A percentile compares a stretch with the other conserved stretches of the same genome.
These are phyloP conservation scores for Fusarium staphyleae DNA, from an alignment of 2,329 filamentous ascomycete species.

Conservation along the genomic window DNA sequence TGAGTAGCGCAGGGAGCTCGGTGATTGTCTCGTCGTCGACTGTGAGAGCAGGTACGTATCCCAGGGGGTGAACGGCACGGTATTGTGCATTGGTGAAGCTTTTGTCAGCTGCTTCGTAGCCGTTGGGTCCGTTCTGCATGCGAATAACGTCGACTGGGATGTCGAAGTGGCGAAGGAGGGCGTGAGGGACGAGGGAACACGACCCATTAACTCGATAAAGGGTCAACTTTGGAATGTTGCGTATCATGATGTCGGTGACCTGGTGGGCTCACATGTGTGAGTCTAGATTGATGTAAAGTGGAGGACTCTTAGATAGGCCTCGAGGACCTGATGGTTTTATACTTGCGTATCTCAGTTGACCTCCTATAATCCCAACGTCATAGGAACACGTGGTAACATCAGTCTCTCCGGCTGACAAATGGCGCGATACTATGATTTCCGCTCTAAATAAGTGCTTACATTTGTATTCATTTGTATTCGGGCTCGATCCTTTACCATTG, in stretches of 20 bases:
- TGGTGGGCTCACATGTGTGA: too few relatives aligned
- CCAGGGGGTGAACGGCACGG: constrained; percentile 40
- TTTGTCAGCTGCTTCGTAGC: constrained; percentile 42
- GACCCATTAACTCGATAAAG: constrained; percentile 44
- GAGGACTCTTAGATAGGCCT: too few relatives aligned
- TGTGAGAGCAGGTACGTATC: constrained; percentile 44
- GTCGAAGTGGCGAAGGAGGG: constrained; percentile 42
- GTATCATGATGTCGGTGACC: fast-evolving
- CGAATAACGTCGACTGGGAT: constrained; percentile 37
- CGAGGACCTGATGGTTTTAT: too few relatives aligned
- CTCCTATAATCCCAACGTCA: constrained; percentile 2
- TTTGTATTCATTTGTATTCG: too few relatives aligned
- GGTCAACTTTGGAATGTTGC: constrained; percentile 33
- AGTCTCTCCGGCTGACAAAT: constrained; percentile 19
- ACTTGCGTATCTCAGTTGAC: too few relatives aligned
- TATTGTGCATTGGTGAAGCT: constrained; percentile 43
- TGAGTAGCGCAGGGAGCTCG: constrained; percentile 45
- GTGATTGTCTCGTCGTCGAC: constrained; percentile 43
- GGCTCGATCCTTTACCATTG: too few relatives aligned
- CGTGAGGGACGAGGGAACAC: constrained; percentile 43
- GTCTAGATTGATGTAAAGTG: too few relatives aligned
- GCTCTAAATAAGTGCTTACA: not conserved
- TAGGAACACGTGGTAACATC: not conserved
- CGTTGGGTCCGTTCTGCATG: constrained; percentile 29
- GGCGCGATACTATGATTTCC: not conserved